Percentiles rank a stretch among this genome's conserved stretches.
phyloP scores from a whole-genome alignment of 352 stramenopile species.

The Globisporangium sylvaticum region DNA sequence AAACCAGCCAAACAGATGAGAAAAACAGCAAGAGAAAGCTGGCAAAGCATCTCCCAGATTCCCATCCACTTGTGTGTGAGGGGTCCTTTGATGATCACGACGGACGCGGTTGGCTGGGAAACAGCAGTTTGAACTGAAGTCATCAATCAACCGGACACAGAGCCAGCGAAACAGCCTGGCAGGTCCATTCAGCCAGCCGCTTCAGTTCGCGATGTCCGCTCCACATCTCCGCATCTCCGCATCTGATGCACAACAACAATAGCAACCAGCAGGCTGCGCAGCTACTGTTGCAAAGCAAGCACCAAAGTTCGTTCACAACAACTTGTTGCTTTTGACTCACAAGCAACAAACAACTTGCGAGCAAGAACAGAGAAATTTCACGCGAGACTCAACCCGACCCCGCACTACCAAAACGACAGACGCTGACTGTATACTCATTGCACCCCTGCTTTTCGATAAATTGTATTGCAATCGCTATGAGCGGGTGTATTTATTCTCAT shows the following conservation, averaged over 20 bases:
- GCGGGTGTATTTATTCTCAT: not conserved
- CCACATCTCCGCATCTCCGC: not conserved
- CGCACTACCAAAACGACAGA: not conserved
- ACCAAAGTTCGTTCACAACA: not conserved
- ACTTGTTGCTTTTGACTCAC: too few relatives aligned
- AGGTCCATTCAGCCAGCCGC: not conserved
- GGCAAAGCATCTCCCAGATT: not conserved
- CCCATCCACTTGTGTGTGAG: not conserved
- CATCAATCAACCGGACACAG: not conserved
- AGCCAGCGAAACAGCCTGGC: not conserved
- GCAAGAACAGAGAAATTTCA: slow-evolving; percentile 2
- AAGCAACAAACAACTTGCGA: not conserved
- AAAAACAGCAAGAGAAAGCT: not conserved
- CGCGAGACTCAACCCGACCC: slow-evolving; percentile 2
- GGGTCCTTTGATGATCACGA: not conserved
- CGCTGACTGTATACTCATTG: not conserved
- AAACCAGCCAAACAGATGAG: not conserved
- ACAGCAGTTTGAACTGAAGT: not conserved
- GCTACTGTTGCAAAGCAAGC: not conserved
- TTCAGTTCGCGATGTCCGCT: not conserved
- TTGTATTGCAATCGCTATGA: rapidly evolving
- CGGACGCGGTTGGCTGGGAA: not conserved
- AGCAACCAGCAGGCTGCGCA: not conserved
- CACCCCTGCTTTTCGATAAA: not conserved
- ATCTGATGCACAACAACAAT: not conserved